Conservation (phyloP, 2,329 filamentous ascomycete genomes). For the Penicillium aurantiogriseum region DNA sequence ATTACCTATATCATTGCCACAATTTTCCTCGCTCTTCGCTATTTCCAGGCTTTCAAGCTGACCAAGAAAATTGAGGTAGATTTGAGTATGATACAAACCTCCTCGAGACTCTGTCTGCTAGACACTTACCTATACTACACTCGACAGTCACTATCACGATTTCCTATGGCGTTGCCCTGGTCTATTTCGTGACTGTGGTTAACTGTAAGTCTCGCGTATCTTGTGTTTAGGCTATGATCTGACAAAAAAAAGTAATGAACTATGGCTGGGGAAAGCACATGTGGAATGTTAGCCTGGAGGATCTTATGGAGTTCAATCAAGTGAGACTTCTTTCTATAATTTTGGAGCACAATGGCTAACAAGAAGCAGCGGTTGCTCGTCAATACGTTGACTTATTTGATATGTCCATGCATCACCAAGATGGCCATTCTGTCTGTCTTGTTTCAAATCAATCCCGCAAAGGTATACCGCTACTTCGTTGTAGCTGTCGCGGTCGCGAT, state of each 20-base stretch:
- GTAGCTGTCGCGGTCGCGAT: neutral
- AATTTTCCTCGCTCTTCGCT: neutral
- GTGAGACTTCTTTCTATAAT: neutral
- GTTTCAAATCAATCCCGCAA: neutral
- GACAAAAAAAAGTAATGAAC: neutral
- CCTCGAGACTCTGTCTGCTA: neutral
- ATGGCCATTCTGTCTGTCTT: neutral
- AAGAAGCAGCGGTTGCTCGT: neutral
- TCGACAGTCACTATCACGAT: neutral
- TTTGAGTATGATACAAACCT: neutral
- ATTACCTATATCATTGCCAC: neutral
- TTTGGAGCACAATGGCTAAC: neutral
- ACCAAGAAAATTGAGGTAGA: neutral
- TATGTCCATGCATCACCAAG: neutral
- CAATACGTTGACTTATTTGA: neutral
- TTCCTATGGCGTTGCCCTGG: neutral
- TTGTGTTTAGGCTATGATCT: neutral
- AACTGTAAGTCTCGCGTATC: neutral
- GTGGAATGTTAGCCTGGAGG: neutral
- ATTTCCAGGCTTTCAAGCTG: neutral
- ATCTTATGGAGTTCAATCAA: neutral
- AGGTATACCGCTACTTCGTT: neutral
- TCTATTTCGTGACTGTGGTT: neutral
- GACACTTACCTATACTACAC: neutral
- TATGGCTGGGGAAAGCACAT: neutral